Evolutionary conservation across 371 early-diverging fungal genomes (phyloP).

Genomic region (Rhizomucor miehei): DNA sequence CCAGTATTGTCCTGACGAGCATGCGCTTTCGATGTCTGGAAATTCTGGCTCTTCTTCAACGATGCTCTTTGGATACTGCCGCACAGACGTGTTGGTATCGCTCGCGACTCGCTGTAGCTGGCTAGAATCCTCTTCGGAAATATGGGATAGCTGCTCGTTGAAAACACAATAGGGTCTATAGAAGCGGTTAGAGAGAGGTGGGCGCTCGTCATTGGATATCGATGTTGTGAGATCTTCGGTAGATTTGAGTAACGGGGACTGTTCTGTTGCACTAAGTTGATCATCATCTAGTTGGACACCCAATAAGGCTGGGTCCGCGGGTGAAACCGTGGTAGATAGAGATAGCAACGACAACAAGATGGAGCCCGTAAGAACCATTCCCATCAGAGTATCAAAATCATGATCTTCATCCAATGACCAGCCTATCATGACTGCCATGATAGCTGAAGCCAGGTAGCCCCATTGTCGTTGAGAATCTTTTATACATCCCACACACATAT

Average conservation of each 20-base stretch:
- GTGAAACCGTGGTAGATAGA: constrained; percentile 34
- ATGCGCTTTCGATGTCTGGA: background rate
- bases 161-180: constrained; percentile 22
- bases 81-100: constrained; percentile 5
- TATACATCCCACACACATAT: background rate
- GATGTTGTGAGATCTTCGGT: constrained; percentile 2
- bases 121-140: constrained; percentile 21
- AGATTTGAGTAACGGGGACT: background rate
- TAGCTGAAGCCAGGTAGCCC: constrained; percentile 27
- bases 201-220: constrained; percentile 1
- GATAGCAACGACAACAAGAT: constrained; percentile 32
- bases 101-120: constrained; percentile 15
- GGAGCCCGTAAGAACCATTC: constrained; percentile 30
- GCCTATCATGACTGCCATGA: constrained; percentile 31
- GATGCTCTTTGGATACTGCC: background rate
- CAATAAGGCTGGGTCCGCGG: constrained; percentile 24
- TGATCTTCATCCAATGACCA: constrained; percentile 40
- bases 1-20: constrained; percentile 13
- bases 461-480: constrained; percentile 26
- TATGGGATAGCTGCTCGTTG: constrained; percentile 21
- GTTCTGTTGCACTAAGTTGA: constrained; percentile 8
- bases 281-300: constrained; percentile 8
- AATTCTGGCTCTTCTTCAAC: background rate
- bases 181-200: constrained; percentile 1
- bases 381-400: constrained; percentile 45